Evolutionary conservation across 1,284 basidiomycete genomes (phyloP), one percentile per base, ranked within the genome.

Genomic region (Meira miltonrushii): DNA sequence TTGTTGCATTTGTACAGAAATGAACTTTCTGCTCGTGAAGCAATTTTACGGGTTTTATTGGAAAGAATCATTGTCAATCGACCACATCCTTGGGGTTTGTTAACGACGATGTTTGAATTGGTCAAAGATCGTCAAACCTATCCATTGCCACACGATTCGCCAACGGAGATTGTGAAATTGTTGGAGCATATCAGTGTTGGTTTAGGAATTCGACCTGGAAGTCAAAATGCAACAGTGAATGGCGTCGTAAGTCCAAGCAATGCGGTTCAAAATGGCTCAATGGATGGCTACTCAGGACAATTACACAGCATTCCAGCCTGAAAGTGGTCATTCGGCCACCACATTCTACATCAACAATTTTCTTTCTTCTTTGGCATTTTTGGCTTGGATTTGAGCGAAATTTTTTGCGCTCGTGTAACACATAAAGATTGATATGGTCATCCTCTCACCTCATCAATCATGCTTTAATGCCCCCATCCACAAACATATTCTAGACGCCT

Each of bases 71-170:
- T 97, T 60, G 92, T 92, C 57, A 86, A 92, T 75, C 87, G 91
- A 46, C 94, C 94, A 55, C 93, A 97, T 74, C 92, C 94, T n/a
- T 97, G 92, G 91, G 94, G 93, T 60, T 86, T 92, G 46, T 81
- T 96, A 63, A 86, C 91, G 69, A 92, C 91, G 1, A 95, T 97
- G 81, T 91, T 93, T 71, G 91, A 95, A 81, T 81, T 94, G 61
- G 84, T 93, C 48, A 69, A 72, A 57, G 66, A 60, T 39, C 38
- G 25, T 17, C 19, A 52, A 41, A 66, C 64, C 46, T 57, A 66
- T 43, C 62, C 68, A 52, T 60, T 64, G 41, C 61, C 74, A 3
- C 66, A 69, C 3, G 60, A 69, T 19, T 71, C 68, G 4, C 75
- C 75, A 6, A 63, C 61, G 9, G 75, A 78, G 64, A 75, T 78